Conservation (phyloP, 2,329 filamentous ascomycete species). For the Phoma sp. region DNA sequence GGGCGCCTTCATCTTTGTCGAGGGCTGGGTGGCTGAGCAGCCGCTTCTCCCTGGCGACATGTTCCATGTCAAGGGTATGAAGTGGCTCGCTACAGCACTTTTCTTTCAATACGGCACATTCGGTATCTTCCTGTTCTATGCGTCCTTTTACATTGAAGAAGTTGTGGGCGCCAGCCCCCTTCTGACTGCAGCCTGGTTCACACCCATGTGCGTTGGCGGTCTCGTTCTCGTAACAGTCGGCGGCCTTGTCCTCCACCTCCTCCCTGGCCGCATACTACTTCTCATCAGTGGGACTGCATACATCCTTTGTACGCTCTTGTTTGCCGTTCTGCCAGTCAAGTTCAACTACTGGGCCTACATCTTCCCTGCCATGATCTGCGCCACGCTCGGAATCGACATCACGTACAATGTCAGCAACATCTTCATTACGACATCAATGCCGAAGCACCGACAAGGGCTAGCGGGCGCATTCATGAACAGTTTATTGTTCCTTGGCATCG, state of each 20-base stretch:
- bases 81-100: slow-evolving; percentile 39
- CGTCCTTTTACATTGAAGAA: slow-evolving; percentile 46
- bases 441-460: slow-evolving; percentile 43
- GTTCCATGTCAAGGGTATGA: slow-evolving; percentile 73
- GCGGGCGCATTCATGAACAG: slow-evolving; percentile 47
- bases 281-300: slow-evolving; percentile 40
- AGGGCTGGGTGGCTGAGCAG: slow-evolving; percentile 71
- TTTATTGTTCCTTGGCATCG: slow-evolving; percentile 46
- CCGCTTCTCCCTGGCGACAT: slow-evolving; percentile 74
- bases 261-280: slow-evolving; percentile 42
- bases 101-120: slow-evolving; percentile 55
- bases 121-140: slow-evolving; percentile 48
- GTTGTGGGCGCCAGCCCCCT: slow-evolving; percentile 39
- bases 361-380: slow-evolving; percentile 53
- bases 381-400: slow-evolving; percentile 47
- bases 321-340: slow-evolving; percentile 41
- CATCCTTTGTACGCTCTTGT: slow-evolving; percentile 40
- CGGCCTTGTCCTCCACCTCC: slow-evolving; percentile 43
- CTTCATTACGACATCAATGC: slow-evolving; percentile 46
- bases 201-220: slow-evolving; percentile 46
- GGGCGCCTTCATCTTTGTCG: slow-evolving; percentile 68
- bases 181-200: slow-evolving; percentile 43
- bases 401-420: slow-evolving; percentile 49
- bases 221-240: slow-evolving; percentile 43
- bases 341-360: slow-evolving; percentile 48